Evolutionary conservation across 2,329 filamentous ascomycete genomes (phyloP).

Genomic region (Arthrobotrys sinensis): DNA sequence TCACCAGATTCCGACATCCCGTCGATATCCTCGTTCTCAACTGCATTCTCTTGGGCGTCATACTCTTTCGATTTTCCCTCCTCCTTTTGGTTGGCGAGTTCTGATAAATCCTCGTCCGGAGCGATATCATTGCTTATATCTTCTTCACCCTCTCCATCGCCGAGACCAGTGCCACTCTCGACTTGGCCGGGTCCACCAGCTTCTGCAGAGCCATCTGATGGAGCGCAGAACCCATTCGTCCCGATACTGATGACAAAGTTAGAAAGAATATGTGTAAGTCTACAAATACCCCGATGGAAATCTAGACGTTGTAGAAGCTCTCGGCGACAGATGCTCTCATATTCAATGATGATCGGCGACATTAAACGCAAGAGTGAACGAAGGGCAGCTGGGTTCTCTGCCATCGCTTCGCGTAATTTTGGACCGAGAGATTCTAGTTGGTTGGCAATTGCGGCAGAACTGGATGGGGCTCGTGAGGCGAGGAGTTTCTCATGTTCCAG

Average conservation of each 20-base stretch:
- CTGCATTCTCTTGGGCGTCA: constrained; percentile 85
- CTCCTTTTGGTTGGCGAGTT: constrained; percentile 83
- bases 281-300: constrained; percentile 80
- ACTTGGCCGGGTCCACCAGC: constrained; percentile 73
- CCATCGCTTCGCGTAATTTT: constrained; percentile 13
- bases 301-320: constrained; percentile 74
- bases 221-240: constrained; percentile 90
- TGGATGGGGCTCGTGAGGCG: constrained; percentile 3
- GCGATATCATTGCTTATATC: constrained; percentile 98
- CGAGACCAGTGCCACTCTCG: constrained; percentile 91
- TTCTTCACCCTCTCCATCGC: constrained; percentile 93
- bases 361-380: constrained; percentile 67
- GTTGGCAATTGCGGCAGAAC: constrained; percentile 7
- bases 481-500: constrained; percentile 45
- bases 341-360: constrained; percentile 82
- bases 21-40: constrained; percentile 95
- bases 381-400: constrained; percentile 16
- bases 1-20: constrained; percentile 79
- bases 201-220: constrained; percentile 82
- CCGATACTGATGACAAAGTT: constrained; percentile 85
- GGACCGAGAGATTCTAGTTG: constrained; percentile 27
- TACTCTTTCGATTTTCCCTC: constrained; percentile 72
- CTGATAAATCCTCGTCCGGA: constrained; percentile 91
- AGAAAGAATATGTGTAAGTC: constrained; percentile 81
- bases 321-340: constrained; percentile 75